A percentile compares a stretch with the other conserved stretches of the same genome.
Evolutionary conservation across 768 basidiomycete genomes (phyloP).

Genomic region (Dictyophora rubrovolvata): DNA sequence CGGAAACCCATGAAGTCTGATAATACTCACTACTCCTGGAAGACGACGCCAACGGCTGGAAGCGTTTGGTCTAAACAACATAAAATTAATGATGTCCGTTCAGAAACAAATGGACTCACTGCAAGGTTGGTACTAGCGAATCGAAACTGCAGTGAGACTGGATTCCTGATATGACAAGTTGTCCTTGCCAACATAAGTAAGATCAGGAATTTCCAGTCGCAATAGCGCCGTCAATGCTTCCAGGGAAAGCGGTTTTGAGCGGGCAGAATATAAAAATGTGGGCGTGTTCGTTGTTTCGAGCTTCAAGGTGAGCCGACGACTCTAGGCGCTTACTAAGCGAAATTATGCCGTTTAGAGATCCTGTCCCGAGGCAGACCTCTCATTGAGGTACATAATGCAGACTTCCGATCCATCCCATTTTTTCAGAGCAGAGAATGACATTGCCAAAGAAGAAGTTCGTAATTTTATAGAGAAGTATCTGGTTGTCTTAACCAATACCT

Average conservation of each 20-base stretch:
- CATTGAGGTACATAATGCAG: conserved; percentile 20
- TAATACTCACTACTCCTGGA: not conserved
- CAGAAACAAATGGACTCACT: not conserved
- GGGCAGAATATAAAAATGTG: too few species aligned
- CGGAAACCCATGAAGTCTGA: not conserved
- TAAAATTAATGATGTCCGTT: not conserved
- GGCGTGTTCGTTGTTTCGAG: not conserved
- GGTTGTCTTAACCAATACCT: not conserved
- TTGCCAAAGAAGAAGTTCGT: conserved; percentile 49
- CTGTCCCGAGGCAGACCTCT: not conserved
- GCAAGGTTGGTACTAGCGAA: not conserved
- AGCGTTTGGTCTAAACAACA: not conserved
- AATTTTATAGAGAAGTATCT: conserved; percentile 1
- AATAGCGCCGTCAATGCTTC: too few species aligned
- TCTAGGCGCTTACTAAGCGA: not conserved
- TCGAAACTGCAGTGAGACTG: not conserved
- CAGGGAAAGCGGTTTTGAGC: too few species aligned
- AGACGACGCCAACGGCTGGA: not conserved
- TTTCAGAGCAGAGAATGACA: conserved; percentile 64
- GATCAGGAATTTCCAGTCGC: not conserved
- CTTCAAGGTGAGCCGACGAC: not conserved
- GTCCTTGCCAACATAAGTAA: not conserved
- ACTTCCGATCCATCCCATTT: conserved; percentile 39
- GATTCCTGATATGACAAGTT: not conserved
- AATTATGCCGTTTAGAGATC: not conserved